Evolutionary conservation across 306 rosid genomes (phyloP), one percentile per base, ranked within the genome.

Genomic region (Glycine soja): DNA sequence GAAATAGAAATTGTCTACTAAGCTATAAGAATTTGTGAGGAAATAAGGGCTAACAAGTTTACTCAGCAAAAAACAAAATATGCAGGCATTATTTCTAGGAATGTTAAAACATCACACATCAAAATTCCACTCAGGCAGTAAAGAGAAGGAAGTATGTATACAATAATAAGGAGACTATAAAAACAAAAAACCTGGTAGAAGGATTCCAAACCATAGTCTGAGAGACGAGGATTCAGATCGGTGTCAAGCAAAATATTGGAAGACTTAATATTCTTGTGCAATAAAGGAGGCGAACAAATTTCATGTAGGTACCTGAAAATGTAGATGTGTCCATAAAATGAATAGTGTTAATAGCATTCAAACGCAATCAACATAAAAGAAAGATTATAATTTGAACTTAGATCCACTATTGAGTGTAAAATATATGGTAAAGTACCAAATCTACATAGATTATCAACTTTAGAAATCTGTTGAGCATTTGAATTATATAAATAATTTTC

Each of bases 211-310:
- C 98, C 95, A 74, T 84, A 85, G 86, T 94, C 98, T 1, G 93
- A 87, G 72, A 94, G 92, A 72, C 78, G 93, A 36, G 98, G 97
- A 83, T 91, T 92, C 82, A 92, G 90, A 52, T 94, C 97, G 0
- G 71, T 53, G 43, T 91, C 97, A 13, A 95, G 95, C 84, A 95
- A 86, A 75, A 95, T 88, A 80, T 95, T 95, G 7, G 95, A 81
- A 47, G 98, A 91, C 87, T 95, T 92, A 80, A 95, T 92, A 74
- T 91, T 91, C 91, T 87, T 92, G 92, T 95, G 98, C 68, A 90
- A 30, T 76, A 87, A 47, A 18, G 91, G 74, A n/a, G 97, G 98
- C 78, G 92, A 89, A 81, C 88, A 91, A 53, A 70, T 83, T 66
- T 92, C 97, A 81, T 95, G 98, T 66, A 95, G 97, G 80, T 91